Evolutionary conservation across 2,329 filamentous ascomycete species (phyloP), one percentile per base, ranked within the genome.

Genomic region (Pseudonectria foliicola): DNA sequence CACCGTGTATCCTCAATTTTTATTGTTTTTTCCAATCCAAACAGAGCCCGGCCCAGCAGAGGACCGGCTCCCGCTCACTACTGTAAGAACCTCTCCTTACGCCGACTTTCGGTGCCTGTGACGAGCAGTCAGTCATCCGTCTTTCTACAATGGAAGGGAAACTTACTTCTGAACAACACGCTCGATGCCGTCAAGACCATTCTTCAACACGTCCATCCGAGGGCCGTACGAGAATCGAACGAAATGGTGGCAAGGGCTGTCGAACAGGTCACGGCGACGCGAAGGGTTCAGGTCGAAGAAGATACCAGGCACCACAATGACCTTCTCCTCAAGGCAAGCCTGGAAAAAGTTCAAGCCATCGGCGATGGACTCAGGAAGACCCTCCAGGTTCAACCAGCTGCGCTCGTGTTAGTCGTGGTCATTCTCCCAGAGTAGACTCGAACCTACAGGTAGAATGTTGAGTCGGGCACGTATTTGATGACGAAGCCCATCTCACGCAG

Each of bases 261-360:
- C 90, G 48, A 96, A 96, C 49, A 96, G 63, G 61, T 96, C 90
- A 57, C 90, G 75, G 46, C 90, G 75, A 60, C 87, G 83, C 25
- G 84, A 82, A 4, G 90, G 90, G 67, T 96, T 96, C 45, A 96
- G 65, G 55, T 96, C 90, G 60, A 96, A 96, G 74, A 96, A 96
- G 61, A 96, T 96, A 40, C 90, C 90, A 0, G 90, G 90, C 4
- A 96, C 90, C 13, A 95, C 88, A 55, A 95, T 95, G 48, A 93
- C 86, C 72, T 93, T 93, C 70, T 95, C 88, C 54, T 85, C 79
- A 29, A 96, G 68, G 56, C 92, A 92, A 21, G 88, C 88, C 59
- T 92, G 80, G 77, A 96, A 95, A 74, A 96, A 96, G 68, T 94
- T 95, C 54, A 96, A 69, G 7, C 90, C 90, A 58, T 96, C 90